Evolutionary conservation across 2,329 filamentous ascomycete species (phyloP).

Genomic region (Colletotrichum sp.): DNA sequence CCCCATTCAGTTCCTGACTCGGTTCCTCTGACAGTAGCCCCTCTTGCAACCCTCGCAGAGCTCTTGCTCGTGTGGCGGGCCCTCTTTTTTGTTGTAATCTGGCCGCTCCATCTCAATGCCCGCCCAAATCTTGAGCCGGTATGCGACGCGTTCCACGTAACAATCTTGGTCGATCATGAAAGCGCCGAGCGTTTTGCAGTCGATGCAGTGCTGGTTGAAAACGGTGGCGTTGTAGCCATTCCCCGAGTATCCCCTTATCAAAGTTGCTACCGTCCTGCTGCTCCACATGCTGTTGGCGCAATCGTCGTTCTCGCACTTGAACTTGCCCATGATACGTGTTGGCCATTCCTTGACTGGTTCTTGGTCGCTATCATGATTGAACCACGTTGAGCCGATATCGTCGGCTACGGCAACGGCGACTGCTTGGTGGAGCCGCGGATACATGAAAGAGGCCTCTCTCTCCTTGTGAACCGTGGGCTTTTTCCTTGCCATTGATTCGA

Average conservation of each 20-base stretch:
- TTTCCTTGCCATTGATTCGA: not conserved
- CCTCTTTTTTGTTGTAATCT: not conserved
- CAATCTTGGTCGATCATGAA: constrained; percentile 29
- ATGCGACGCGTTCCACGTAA: constrained; percentile 38
- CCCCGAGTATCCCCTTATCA: constrained; percentile 32
- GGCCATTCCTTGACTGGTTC: constrained; percentile 23
- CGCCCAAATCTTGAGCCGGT: constrained; percentile 40
- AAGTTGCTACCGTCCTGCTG: constrained; percentile 36
- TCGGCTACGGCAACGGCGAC: constrained; percentile 7
- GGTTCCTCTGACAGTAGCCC: constrained; percentile 29
- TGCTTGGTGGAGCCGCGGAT: not conserved
- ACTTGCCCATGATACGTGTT: constrained; percentile 35
- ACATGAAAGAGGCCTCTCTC: not conserved
- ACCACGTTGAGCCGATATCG: constrained; percentile 16
- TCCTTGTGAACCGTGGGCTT: not conserved
- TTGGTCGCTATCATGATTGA: constrained; percentile 25
- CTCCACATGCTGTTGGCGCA: constrained; percentile 30
- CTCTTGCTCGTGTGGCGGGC: constrained; percentile 25
- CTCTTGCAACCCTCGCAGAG: constrained; percentile 42
- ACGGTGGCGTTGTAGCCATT: constrained; percentile 38
- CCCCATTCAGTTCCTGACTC: not conserved
- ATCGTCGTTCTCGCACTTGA: constrained; percentile 30
- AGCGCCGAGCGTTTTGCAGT: constrained; percentile 29
- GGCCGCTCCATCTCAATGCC: constrained; percentile 25
- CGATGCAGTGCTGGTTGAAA: constrained; percentile 39